phyloP scores from a whole-genome alignment of 768 basidiomycete genomes.

The Pleurotus citrinopileatus region DNA sequence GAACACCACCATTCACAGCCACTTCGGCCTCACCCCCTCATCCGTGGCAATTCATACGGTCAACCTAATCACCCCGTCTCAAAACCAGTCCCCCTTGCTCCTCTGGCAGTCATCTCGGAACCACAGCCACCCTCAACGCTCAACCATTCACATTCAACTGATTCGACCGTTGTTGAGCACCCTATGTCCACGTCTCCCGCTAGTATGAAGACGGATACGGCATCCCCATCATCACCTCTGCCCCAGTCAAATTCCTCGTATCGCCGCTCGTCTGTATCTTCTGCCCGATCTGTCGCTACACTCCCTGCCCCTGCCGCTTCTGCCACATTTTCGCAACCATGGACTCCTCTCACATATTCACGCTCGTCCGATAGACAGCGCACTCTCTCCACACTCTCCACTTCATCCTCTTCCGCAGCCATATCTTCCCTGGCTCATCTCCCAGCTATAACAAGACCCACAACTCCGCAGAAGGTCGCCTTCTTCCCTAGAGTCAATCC shows the following conservation, averaged over 20 bases:
- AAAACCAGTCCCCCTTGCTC: conserved; percentile 53
- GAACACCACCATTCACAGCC: conserved; percentile 24
- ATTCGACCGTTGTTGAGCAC: conserved; percentile 20
- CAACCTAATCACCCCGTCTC: conserved; percentile 39
- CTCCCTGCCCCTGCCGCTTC: conserved; percentile 41
- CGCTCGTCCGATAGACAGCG: conserved; percentile 41
- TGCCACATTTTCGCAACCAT: conserved; percentile 25
- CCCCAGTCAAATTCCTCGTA: conserved; percentile 29
- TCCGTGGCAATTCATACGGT: conserved; percentile 70
- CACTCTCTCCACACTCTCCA: conserved; percentile 56
- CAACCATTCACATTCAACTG: conserved; percentile 35
- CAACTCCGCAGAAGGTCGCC: conserved; percentile 47
- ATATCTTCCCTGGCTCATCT: conserved; percentile 56
- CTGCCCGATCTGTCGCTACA: conserved; percentile 56
- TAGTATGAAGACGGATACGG: conserved; percentile 29
- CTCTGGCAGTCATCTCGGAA: conserved; percentile 59
- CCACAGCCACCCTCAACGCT: conserved; percentile 33
- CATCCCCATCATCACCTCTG: conserved; percentile 35
- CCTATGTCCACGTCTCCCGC: conserved; percentile 32
- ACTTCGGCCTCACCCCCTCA: conserved; percentile 73
- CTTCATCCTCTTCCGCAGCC: conserved; percentile 52
- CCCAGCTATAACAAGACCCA: conserved; percentile 43
- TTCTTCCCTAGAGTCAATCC: conserved; percentile 67
- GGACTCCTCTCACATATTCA: conserved; percentile 13
- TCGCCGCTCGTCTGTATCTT: conserved; percentile 57